Base-by-base conservation (phyloP, 306 rosid genomes). In the Ziziphus jujuba region DNA sequence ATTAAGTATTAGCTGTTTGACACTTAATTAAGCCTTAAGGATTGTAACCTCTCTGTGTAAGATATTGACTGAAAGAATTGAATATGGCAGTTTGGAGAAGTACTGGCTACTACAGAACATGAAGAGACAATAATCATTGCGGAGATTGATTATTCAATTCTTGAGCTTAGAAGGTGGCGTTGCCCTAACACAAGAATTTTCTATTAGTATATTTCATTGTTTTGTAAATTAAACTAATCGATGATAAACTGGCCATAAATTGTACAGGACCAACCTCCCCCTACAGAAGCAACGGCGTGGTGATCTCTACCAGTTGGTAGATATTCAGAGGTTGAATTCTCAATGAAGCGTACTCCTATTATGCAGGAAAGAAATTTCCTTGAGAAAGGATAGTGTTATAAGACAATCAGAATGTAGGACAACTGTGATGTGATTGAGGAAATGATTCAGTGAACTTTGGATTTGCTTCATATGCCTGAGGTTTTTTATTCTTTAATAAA, bases 301-400 rank as follows among this genome's bases (percentile, higher is more conserved):
- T 23, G 99, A 93, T 80, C 95, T 93, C 63, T 93, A 93, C 87
- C 97, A 90, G 80, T 76, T 93, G 85, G 95, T 85, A 33, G 99
- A 95, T 85, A 70, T 84, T 73, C 85, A 85, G 78, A 87, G 97
- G 83, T 70, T 81, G 82, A 80, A 83, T 70, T 83, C 96, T 40
- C 45, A 40, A 12, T 40, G 45, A 40, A 10, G 13, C 12, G 43
- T 6, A 58, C 21, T 49, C 15, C 56, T 68, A 6, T 45, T 2
- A 61, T 22, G 69, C 69, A 34, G 23, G 40, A 13, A 47, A 5
- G 11, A 21, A 49, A 38, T 13, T 54, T 54, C 16, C 28, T 38
- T n/a, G 24, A 35, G 56, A 52, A 45, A 66, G 47, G 9, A 6
- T 40, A 33, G 28, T 40, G 25, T 38, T 54, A 51, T 7, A 60